Base-by-base conservation (phyloP, 2,329 filamentous ascomycete genomes). In the Penicillium sp. region DNA sequence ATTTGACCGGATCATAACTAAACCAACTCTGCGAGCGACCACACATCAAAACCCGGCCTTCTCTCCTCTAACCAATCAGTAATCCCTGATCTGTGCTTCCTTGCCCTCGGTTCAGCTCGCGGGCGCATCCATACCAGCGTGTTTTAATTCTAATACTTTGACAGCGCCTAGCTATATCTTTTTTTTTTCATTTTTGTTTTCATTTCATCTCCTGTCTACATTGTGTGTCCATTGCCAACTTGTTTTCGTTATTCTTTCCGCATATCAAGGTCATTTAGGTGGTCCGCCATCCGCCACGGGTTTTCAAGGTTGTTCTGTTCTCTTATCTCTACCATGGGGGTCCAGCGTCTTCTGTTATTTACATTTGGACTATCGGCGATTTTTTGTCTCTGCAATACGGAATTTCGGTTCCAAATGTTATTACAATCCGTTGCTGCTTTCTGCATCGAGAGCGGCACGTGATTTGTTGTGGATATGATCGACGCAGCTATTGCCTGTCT, bases 111-210 rank as follows among this genome's bases (percentile, higher is more conserved):
- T 50, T 47, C 49, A 34, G 29, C 42, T 41, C 29, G 38, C 34
- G 38, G 49, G 47, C 42, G 41, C 45, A 49, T 53, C 43, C 42
- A 53, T 41, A 59, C 51, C 48, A 62, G 59, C 58, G 56, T 54
- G 56, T 39, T 52, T 57, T 61, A 61, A 59, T 61, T 41, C 47
- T 62, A 61, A 61, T 62, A 42, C 52, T 61, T 55, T 28, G 53
- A 54, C 45, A 62, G 58, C 58, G 13, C 38, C 38, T 23, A 41
- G 9, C 13, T 23, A 23, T 41, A 13, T 12, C 26, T 24, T 24
- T 15, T 6, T 7, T 47, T 53, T 44, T 42, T 18, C 24, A 26
- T 42, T 15, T 26, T 26, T n/a, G 2, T 10, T 42, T 24, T 15
- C 8, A 26, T 9, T 48, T 53, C 38, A n/a, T 42, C 39, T 33